phyloP scores from a whole-genome alignment of 345 rosid species.

The Citrus cavaleriei region DNA sequence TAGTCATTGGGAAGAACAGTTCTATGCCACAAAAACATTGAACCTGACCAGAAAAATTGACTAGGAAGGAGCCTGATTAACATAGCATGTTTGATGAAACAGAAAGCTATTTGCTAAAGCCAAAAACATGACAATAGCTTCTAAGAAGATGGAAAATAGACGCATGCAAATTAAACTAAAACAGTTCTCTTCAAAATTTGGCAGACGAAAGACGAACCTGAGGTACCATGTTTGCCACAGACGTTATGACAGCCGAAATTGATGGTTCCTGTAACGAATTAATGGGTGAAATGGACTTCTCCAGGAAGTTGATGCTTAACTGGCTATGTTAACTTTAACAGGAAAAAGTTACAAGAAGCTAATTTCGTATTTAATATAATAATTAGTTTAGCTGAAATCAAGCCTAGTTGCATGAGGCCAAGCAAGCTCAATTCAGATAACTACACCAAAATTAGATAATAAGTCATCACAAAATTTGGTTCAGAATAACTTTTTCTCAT shows the following conservation, averaged over 20 bases:
- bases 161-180: not conserved
- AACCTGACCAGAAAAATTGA: not conserved
- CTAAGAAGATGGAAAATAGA: not conserved
- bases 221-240: slow-evolving; percentile 84
- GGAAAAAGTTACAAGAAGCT: not conserved
- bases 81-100: not conserved
- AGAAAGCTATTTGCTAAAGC: not conserved
- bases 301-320: not conserved
- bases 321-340: not conserved
- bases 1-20: not conserved
- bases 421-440: not conserved
- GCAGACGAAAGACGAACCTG: slow-evolving; percentile 50
- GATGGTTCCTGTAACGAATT: slow-evolving; percentile 70
- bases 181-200: not conserved
- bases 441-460: not conserved
- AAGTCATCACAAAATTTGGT: not conserved
- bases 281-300: slow-evolving; percentile 7
- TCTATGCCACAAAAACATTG: not conserved
- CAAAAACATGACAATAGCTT: not conserved
- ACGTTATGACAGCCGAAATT: slow-evolving; percentile 78
- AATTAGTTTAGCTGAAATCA: not conserved
- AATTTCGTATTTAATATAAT: not conserved
- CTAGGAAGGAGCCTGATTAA: not conserved
- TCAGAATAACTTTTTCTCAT: not conserved
- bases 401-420: not conserved